Evolutionary conservation across 2,329 filamentous ascomycete genomes (phyloP).

Genomic region (Pyrenochaeta sp.): DNA sequence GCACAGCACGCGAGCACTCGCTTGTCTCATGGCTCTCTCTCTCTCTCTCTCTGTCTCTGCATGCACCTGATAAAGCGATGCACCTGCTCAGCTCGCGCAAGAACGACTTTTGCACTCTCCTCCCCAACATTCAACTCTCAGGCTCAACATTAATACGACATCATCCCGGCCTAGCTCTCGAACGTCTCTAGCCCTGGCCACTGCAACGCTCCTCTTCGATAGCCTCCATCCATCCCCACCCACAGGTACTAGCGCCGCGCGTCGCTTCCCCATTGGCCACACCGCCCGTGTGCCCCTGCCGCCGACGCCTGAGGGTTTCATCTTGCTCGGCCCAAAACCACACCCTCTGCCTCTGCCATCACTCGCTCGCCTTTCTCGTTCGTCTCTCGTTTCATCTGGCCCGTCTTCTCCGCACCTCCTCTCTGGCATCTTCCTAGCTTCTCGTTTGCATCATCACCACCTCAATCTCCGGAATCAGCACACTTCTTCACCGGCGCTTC

Average conservation of each 20-base stretch:
- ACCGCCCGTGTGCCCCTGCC: slow-evolving; percentile 27
- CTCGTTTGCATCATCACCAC: slow-evolving; percentile 18
- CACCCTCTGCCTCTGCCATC: slow-evolving; percentile 24
- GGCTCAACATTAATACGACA: too few relatives aligned
- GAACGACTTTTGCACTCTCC: too few relatives aligned
- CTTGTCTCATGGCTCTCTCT: slow-evolving; percentile 11
- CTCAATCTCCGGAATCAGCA: slow-evolving; percentile 15
- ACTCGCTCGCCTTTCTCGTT: slow-evolving; percentile 28
- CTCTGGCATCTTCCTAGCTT: slow-evolving; percentile 16
- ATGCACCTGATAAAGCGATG: too few relatives aligned
- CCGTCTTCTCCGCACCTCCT: slow-evolving; percentile 21
- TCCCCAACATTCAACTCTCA: too few relatives aligned
- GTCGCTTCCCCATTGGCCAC: slow-evolving; percentile 35
- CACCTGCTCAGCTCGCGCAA: too few relatives aligned
- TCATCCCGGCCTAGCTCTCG: too few relatives aligned
- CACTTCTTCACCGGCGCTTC: slow-evolving; percentile 15
- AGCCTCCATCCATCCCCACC: too few relatives aligned
- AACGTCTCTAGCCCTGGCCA: too few relatives aligned
- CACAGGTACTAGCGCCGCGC: slow-evolving; percentile 37
- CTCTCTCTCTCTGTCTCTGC: too few relatives aligned
- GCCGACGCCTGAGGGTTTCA: slow-evolving; percentile 35
- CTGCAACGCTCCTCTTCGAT: too few relatives aligned
- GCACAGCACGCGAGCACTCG: slow-evolving; percentile 23
- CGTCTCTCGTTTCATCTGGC: slow-evolving; percentile 47
- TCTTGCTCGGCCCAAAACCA: slow-evolving; percentile 33